Evolutionary conservation across 1,139 yeast species (phyloP).

Genomic region (Geotrichum cucujoidarum): DNA sequence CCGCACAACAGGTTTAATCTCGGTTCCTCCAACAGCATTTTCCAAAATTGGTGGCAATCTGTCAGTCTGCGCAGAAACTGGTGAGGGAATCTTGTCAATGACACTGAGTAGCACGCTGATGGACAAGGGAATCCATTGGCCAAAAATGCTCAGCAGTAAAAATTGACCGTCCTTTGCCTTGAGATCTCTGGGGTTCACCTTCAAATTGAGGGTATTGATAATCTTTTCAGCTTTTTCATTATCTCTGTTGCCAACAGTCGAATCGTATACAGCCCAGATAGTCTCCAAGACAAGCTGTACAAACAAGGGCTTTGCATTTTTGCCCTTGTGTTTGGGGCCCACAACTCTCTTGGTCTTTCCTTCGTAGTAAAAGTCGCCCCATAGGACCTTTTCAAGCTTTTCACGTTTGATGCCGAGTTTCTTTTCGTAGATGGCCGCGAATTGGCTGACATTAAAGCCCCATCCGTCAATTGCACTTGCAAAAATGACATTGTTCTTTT

Average conservation of each 20-base stretch:
- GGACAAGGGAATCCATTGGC: conserved; percentile 94
- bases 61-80: conserved; percentile 63
- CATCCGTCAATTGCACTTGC: conserved; percentile 96
- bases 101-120: conserved; percentile 80
- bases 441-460: conserved; percentile 90
- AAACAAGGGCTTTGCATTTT: conserved; percentile 68
- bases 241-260: conserved; percentile 60
- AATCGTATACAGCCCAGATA: conserved; percentile 86
- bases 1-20: conserved; percentile 37
- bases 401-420: conserved; percentile 81
- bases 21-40: conserved; percentile 51
- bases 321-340: conserved; percentile 44
- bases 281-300: conserved; percentile 83
- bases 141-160: conserved; percentile 63
- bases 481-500: conserved; percentile 84
- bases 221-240: conserved; percentile 71
- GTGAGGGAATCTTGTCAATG: conserved; percentile 81
- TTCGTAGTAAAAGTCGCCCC: conserved; percentile 93
- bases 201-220: conserved; percentile 61
- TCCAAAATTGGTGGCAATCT: conserved; percentile 66
- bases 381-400: conserved; percentile 76
- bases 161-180: conserved; percentile 70
- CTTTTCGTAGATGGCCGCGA: conserved; percentile 79
- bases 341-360: conserved; percentile 78
- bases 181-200: conserved; percentile 68